Evolutionary conservation across 345 rosid genomes (phyloP), one percentile per base, ranked within the genome.

Genomic region (Aurinia saxatilis): DNA sequence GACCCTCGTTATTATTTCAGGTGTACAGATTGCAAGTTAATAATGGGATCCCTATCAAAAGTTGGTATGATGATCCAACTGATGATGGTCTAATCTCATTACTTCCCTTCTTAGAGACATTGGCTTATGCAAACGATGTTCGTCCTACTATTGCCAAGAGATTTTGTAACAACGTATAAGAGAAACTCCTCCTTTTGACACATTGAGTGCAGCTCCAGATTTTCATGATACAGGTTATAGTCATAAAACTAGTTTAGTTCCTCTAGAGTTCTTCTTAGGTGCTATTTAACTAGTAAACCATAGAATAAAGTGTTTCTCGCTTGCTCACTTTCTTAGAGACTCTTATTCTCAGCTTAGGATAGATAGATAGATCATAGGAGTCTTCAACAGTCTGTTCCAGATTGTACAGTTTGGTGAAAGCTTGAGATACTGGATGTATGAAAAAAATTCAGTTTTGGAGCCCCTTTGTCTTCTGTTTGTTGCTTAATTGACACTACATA

Each of bases 1-100:
- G 39, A 64, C 2, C 37, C 12, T 19, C 30, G 30, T 15, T 51
- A 6, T 52, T 30, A 37, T 79, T 82, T 64, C 86, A 86, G 91
- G 90, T 82, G 37, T 86, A 80, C 79, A 79, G 83, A 78, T 73
- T 87, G 77, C 97, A 90, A 73, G 75, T 84, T 53, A 79, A 82
- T 72, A 90, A 90, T 40, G 96, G 89, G 66, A 90, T 86, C 60
- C 96, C 96, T 29, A 90, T 90, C 35, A 75, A 77, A 81, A 89
- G 96, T 75, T 86, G 95, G 96, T 86, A 78, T 55, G 80, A 77
- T 70, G 96, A 89, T 73, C 87, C 91, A 58, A 78, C 81, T 19
- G 96, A 89, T 78, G 64, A 77, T 51, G 85, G 82, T 25, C 59
- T 89, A 60, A 65, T 89, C 45, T 50, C 86, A 6, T 71, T 86